Percentiles rank a stretch among this genome's conserved stretches.
Conservation (phyloP, 176 grass and related monocot genomes). For the Cocos nucifera region DNA sequence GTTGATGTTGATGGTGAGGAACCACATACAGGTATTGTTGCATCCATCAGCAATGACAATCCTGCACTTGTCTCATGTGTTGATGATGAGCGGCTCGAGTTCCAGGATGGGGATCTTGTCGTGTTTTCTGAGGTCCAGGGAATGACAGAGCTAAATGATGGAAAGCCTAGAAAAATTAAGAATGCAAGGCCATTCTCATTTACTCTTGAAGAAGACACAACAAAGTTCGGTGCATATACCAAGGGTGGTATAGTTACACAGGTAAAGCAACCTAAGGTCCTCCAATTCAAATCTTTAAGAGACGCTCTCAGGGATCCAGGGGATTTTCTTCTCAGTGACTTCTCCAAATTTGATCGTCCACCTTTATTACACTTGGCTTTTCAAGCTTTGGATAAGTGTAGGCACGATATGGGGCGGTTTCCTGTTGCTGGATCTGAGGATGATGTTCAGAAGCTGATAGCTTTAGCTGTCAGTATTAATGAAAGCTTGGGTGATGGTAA, state of each 20-base stretch:
- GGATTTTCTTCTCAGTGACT: conserved; percentile 89
- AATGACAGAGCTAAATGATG: conserved; percentile 87
- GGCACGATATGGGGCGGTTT: conserved; percentile 44
- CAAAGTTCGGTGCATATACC: conserved; percentile 48
- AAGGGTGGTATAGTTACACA: conserved; percentile 87
- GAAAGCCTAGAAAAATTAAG: conserved; percentile 75
- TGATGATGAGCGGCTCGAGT: conserved; percentile 87
- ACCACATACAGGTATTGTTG: conserved; percentile 83
- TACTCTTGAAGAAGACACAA: conserved; percentile 79
- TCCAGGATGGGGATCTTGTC: conserved; percentile 86
- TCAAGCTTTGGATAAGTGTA: conserved; percentile 84
- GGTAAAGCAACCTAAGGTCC: conserved; percentile 71
- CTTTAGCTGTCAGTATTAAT: conserved; percentile 52
- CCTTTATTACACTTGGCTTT: conserved; percentile 83
- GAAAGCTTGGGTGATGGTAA: conserved; percentile 51
- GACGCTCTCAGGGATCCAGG: conserved; percentile 79
- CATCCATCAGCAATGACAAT: conserved; percentile 79
- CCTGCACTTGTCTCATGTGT: conserved; percentile 71
- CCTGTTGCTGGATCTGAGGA: conserved; percentile 59
- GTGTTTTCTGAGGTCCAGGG: conserved; percentile 82
- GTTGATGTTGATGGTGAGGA: conserved; percentile 91
- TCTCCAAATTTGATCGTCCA: conserved; percentile 76
- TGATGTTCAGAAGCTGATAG: conserved; percentile 54
- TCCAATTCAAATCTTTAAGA: conserved; percentile 75
- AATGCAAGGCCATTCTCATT: conserved; percentile 84